A percentile compares a stretch with the other conserved stretches of the same genome.
phyloP scores from a whole-genome alignment of 2,329 filamentous ascomycete genomes.

The Orbilia oligospora region DNA sequence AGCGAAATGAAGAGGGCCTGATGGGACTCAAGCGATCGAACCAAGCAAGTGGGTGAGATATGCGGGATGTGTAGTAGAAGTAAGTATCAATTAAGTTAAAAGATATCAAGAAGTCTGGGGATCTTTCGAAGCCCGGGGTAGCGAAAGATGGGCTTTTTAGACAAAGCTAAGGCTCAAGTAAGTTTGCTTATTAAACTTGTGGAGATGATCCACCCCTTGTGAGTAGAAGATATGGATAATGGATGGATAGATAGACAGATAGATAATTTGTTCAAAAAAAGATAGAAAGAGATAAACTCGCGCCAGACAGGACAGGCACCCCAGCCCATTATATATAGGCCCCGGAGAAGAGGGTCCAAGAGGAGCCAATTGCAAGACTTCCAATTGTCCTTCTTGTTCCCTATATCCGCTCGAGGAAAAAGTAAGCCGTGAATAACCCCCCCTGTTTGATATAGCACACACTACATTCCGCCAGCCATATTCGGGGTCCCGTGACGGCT shows the following conservation, averaged over 20 bases:
- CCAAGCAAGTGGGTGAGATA: slow-evolving; percentile 7
- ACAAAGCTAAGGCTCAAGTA: background rate
- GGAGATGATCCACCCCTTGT: background rate
- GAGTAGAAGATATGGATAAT: slow-evolving; percentile 7
- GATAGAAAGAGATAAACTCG: slow-evolving; percentile 38
- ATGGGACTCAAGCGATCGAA: slow-evolving; percentile 5
- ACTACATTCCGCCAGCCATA: slow-evolving; percentile 25
- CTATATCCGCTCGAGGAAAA: background rate
- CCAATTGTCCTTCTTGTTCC: slow-evolving; percentile 1
- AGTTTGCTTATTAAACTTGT: background rate
- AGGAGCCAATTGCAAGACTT: slow-evolving; percentile 27
- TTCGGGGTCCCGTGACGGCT: slow-evolving; percentile 40
- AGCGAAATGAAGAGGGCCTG: slow-evolving; percentile 41
- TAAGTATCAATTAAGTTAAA: background rate
- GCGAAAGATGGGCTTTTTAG: background rate
- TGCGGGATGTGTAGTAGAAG: background rate
- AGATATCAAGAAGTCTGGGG: background rate
- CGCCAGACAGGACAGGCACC: slow-evolving; percentile 30
- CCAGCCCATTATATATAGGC: slow-evolving; percentile 39
- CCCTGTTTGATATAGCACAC: background rate
- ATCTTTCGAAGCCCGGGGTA: slow-evolving; percentile 10
- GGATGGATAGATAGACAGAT: too few species aligned
- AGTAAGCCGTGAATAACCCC: slow-evolving; percentile 56
- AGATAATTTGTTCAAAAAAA: slow-evolving; percentile 16
- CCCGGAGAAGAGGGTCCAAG: background rate